Conservation (phyloP, 345 rosid genomes). For the Sonneratia alba region DNA sequence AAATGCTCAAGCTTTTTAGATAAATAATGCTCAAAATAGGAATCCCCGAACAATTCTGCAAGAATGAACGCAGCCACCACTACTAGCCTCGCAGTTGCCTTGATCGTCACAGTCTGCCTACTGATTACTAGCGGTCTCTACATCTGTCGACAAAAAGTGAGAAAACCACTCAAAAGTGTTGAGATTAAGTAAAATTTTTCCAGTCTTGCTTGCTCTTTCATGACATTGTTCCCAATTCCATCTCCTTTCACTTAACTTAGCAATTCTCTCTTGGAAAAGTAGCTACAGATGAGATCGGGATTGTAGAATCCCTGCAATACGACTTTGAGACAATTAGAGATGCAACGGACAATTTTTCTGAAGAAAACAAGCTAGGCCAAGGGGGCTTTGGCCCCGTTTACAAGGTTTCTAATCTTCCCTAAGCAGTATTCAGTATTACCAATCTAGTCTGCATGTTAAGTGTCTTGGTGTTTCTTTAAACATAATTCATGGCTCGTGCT, state of each 20-base stretch:
- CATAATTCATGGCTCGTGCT: neutral
- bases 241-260: neutral
- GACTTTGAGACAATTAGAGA: slow-evolving; percentile 28
- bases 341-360: slow-evolving; percentile 32
- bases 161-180: neutral
- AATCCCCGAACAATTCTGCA: neutral
- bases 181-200: neutral
- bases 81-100: neutral
- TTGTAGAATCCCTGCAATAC: slow-evolving; percentile 6
- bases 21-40: neutral
- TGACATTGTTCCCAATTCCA: neutral
- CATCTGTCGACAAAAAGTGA: neutral
- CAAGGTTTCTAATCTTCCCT: slow-evolving; percentile 32
- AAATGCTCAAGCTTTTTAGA: too few relatives aligned
- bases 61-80: neutral
- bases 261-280: neutral
- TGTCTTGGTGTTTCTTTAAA: too few relatives aligned
- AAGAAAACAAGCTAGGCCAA: slow-evolving; percentile 58
- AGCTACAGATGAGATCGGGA: neutral
- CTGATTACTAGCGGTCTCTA: neutral
- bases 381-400: slow-evolving; percentile 90
- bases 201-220: neutral
- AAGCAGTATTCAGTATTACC: neutral
- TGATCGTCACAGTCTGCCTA: neutral
- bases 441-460: neutral